Evolutionary conservation across 2,329 filamentous ascomycete species (phyloP), one percentile per base, ranked within the genome.

Genomic region (Neofusicoccum umdonicola): DNA sequence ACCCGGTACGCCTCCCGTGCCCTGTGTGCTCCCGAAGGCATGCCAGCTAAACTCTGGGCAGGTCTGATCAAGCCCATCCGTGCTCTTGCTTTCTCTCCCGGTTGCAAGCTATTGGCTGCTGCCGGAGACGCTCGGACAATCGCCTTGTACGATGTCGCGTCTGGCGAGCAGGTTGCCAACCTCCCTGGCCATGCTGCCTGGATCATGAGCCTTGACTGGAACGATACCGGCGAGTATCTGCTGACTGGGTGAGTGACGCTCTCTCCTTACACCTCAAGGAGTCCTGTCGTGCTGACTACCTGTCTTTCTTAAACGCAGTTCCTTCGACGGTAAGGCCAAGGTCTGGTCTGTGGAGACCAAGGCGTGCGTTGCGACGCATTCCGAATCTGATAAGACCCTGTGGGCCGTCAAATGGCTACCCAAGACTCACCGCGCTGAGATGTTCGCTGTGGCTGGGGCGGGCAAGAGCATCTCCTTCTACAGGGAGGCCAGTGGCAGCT

Each of bases 191-290:
- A 94, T 75, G 85, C 87, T 0, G 90, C 91, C 4, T 99, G 94
- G 95, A 88, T 99, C 69, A 90, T 94, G 67, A 90, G 90, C 37
- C 82, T 98, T 48, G 92, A 97, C 75, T 99, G 94, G 92, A 98
- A 90, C 76, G 87, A 91, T 72, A 96, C 91, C 4, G 95, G 95
- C 54, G 94, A 98, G 78, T 97, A 91, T 76, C 81, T 99, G 12
- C 83, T 98, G 2, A 96, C 90, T 72, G 92, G 92, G 82, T 86
- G 76, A 68, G 82, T 72, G 13, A 9, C 12, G 27, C 8, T 8
- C 45, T 19, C 31, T 22, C 15, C 39, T 3, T 45, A 54, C 34
- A 62, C 52, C 41, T 67, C 44, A 31, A 31, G 27, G 27, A 31
- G 6, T 31, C 5, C 6, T 31, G 1, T 31, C 27, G 27, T 31